Evolutionary conservation across 2,329 filamentous ascomycete genomes (phyloP).

Genomic region (Myriosclerotinia curreyana): DNA sequence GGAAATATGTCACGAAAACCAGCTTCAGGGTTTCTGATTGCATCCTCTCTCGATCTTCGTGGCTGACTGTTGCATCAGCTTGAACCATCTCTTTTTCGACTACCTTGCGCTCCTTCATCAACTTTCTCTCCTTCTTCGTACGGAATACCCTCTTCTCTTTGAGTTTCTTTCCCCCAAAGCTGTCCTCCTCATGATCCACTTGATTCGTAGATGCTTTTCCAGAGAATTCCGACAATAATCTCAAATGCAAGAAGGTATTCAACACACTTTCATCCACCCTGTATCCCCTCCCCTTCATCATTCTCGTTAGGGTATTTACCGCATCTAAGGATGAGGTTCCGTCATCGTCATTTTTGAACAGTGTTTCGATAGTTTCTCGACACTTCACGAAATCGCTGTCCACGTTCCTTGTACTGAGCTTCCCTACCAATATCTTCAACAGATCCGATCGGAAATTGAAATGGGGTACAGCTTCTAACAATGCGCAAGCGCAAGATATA

Average conservation of each 20-base stretch:
- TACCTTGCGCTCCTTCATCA: slow-evolving; percentile 77
- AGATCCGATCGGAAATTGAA: slow-evolving; percentile 95
- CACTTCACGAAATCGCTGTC: slow-evolving; percentile 78
- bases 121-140: slow-evolving; percentile 83
- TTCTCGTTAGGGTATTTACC: slow-evolving; percentile 79
- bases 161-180: slow-evolving; percentile 51
- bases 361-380: slow-evolving; percentile 70
- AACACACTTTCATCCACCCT: slow-evolving; percentile 79
- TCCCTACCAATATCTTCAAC: slow-evolving; percentile 80
- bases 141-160: slow-evolving; percentile 81
- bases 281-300: slow-evolving; percentile 84
- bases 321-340: slow-evolving; percentile 85
- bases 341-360: slow-evolving; percentile 87
- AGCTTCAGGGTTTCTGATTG: slow-evolving; percentile 94
- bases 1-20: slow-evolving; percentile 93
- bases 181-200: slow-evolving; percentile 58
- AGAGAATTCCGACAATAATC: slow-evolving; percentile 82
- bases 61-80: slow-evolving; percentile 84
- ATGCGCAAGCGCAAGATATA: slow-evolving; percentile 77
- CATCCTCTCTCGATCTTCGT: slow-evolving; percentile 90
- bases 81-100: slow-evolving; percentile 92
- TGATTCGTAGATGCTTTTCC: slow-evolving; percentile 77
- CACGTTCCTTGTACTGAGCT: slow-evolving; percentile 68
- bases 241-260: slow-evolving; percentile 86
- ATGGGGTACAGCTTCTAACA: slow-evolving; percentile 81